Evolutionary conservation across 2,329 filamentous ascomycete species (phyloP).

Genomic region (Colletotrichum gigasporum): DNA sequence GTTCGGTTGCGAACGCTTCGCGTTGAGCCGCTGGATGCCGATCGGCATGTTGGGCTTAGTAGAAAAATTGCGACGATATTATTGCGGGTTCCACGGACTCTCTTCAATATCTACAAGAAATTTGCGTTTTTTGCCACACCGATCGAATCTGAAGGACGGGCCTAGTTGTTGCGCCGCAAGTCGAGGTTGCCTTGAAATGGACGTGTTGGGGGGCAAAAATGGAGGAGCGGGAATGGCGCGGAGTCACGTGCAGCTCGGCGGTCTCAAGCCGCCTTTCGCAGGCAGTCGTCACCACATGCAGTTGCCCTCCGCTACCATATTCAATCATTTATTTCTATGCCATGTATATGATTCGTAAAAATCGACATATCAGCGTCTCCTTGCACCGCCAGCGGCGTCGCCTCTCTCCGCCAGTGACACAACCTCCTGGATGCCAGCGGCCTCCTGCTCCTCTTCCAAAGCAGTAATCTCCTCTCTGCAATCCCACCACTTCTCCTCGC

Average conservation of each 20-base stretch:
- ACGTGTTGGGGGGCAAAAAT: constrained; percentile 7
- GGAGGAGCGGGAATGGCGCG: constrained; percentile 13
- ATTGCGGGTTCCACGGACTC: too few species aligned
- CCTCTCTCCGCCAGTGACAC: constrained; percentile 83
- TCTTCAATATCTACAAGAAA: too few species aligned
- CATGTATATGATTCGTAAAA: background rate
- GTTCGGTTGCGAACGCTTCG: constrained; percentile 78
- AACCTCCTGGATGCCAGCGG: constrained; percentile 92
- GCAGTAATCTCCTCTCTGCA: constrained; percentile 91
- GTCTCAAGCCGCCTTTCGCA: background rate
- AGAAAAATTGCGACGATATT: too few species aligned
- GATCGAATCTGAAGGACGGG: too few species aligned
- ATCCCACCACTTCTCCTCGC: constrained; percentile 99
- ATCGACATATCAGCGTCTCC: constrained; percentile 28
- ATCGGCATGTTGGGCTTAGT: constrained; percentile 70
- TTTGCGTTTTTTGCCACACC: too few species aligned
- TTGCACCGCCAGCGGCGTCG: constrained; percentile 58
- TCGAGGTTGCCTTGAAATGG: background rate
- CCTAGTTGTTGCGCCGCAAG: background rate
- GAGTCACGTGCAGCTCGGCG: constrained; percentile 29
- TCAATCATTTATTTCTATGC: background rate
- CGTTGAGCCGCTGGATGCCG: constrained; percentile 82
- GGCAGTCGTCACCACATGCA: too few species aligned
- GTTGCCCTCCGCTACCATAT: too few species aligned
- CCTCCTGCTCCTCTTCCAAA: constrained; percentile 95